Base-by-base conservation (phyloP, 768 basidiomycete genomes). In the Gautieria morchelliformis region DNA sequence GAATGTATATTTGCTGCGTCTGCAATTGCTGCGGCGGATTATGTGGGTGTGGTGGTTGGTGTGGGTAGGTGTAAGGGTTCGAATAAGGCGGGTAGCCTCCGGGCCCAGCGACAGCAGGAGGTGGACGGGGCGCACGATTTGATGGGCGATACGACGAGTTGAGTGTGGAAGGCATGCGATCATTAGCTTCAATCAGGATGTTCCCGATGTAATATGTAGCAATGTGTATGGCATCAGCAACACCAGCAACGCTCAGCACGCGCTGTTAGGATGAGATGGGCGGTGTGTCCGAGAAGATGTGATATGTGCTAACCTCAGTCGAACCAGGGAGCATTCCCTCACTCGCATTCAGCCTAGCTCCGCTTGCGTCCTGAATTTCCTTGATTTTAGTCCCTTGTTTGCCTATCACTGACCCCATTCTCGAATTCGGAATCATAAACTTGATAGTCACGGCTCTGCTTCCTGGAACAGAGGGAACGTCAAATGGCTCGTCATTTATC, bases 141-240 rank as follows among this genome's bases (percentile, higher is more conserved):
- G 86, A 76, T 47, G 88, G 92, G 46, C 84, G 85, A 68, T 85
- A 89, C 33, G 72, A 77, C 1, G 83, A 83, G 65, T 74, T 71
- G 52, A 79, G 72, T 58, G 83, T 74, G 52, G 88, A 76, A 4
- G 89, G 89, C 80, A 81, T 81, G 59, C 87, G 85, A 61, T 91
- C 89, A 67, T 91, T 86, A 6, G 92, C 87, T 69, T 96, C 93
- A 63, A 95, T 87, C 55, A 99, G 84, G 65, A 98, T 96, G 62
- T 93, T 97, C 56, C 96, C 96, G 60, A 99, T 94, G 70, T 99
- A 98, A 74, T 98, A 99, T 4, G 95, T 97, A 41, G 96, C 96
- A 61, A 99, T 99, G 70, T 99, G 96, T 58, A 99, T 93, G 32
- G 96, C 96, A 69, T 99, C 96, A 20, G 96, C 96, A 52, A 99